Conservation (phyloP, 306 rosid genomes). For the Neltuma alba region DNA sequence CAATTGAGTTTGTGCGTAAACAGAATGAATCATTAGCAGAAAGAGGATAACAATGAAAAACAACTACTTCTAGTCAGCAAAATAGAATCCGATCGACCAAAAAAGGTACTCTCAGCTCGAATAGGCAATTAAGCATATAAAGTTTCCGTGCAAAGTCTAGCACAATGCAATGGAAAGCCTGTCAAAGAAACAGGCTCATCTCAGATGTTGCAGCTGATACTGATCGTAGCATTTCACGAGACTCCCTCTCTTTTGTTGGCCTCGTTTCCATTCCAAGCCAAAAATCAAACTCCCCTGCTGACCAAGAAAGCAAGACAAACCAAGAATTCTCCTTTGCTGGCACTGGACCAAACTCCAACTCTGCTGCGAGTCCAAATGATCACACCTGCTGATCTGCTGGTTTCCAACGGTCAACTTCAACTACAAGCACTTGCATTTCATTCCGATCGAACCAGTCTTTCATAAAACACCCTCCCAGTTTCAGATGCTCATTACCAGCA, state of each 20-base stretch:
- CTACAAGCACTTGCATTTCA: constrained; percentile 41
- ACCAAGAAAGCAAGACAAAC: constrained; percentile 42
- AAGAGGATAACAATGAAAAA: constrained; percentile 1
- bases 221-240: constrained; percentile 11
- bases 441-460: constrained; percentile 38
- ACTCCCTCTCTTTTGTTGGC: constrained; percentile 50
- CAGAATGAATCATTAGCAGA: constrained; percentile 12
- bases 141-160: background rate
- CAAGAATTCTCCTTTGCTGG: constrained; percentile 55
- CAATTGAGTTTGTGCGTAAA: constrained; percentile 1
- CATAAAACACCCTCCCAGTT: constrained; percentile 22
- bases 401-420: constrained; percentile 54
- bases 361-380: constrained; percentile 39
- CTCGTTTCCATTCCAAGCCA: constrained; percentile 45
- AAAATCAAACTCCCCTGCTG: constrained; percentile 41
- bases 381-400: constrained; percentile 52
- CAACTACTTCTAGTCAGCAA: constrained; percentile 36
- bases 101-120: constrained; percentile 17
- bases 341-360: constrained; percentile 39
- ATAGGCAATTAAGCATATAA: background rate
- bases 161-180: constrained; percentile 44
- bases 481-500: constrained; percentile 39
- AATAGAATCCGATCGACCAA: constrained; percentile 24
- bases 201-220: background rate
- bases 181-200: constrained; percentile 12